A percentile compares a stretch with the other conserved stretches of the same genome.
Conservation (phyloP, 2,329 filamentous ascomycete species). For the Aspergillus sp. region DNA sequence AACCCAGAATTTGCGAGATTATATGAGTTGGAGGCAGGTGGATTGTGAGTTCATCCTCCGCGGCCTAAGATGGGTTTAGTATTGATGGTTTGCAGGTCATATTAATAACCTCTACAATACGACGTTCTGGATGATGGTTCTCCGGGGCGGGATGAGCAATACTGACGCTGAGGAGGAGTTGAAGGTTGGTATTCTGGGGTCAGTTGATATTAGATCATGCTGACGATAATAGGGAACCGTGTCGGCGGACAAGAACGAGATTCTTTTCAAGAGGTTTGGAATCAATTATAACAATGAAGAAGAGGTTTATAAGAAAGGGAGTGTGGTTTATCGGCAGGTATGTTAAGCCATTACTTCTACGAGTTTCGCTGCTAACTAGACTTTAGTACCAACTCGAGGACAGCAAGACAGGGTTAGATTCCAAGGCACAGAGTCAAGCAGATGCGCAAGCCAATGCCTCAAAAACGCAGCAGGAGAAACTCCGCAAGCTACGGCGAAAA, state of each 20-base stretch:
- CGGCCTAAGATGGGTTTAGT: background rate
- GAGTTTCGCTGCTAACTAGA: constrained; percentile 2
- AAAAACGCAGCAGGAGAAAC: constrained; percentile 79
- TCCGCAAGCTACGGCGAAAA: constrained; percentile 77
- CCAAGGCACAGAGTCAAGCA: background rate
- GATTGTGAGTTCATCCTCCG: constrained; percentile 68
- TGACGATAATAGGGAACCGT: constrained; percentile 66
- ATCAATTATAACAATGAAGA: constrained; percentile 98
- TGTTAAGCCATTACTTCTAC: background rate
- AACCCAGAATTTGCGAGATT: constrained; percentile 80
- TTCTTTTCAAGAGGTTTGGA: constrained; percentile 80
- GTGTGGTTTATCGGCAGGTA: constrained; percentile 81
- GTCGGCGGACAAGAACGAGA: constrained; percentile 90
- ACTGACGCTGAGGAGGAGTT: constrained; percentile 79
- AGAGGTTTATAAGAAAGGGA: constrained; percentile 91
- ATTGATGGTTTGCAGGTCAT: constrained; percentile 61
- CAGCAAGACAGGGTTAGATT: constrained; percentile 43
- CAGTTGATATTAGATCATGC: constrained; percentile 11
- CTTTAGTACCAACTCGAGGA: constrained; percentile 69
- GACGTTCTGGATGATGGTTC: constrained; percentile 87
- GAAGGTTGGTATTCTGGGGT: constrained; percentile 52
- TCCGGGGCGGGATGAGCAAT: constrained; percentile 70
- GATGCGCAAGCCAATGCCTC: constrained; percentile 52
- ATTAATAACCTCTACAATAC: constrained; percentile 99
- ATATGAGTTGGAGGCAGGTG: constrained; percentile 94